A percentile compares a stretch with the other conserved stretches of the same genome.
These are phyloP conservation scores for Fomes fomentarius DNA, from an alignment of 1,284 basidiomycete genomes.

Conservation along the genomic window DNA sequence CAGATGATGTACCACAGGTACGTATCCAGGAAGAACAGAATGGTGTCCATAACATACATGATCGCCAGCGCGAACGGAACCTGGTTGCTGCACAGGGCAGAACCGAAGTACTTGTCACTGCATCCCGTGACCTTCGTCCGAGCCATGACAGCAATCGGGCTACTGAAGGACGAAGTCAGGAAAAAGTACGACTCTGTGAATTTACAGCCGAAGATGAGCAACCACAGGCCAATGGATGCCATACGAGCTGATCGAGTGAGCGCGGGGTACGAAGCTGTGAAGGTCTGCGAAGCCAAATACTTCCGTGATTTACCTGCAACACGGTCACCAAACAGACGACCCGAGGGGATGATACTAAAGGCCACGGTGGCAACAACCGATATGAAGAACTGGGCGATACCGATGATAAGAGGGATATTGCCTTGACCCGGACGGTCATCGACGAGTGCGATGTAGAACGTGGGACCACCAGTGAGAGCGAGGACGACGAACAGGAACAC, in stretches of 20 bases:
- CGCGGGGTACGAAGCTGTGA: constrained; percentile 91
- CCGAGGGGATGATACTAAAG: constrained; percentile 88
- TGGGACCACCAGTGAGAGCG: constrained; percentile 86
- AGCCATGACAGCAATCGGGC: constrained; percentile 91
- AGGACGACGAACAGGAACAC: constrained; percentile 87
- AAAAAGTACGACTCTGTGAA: constrained; percentile 96
- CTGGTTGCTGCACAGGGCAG: constrained; percentile 82
- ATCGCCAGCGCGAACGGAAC: constrained; percentile 89
- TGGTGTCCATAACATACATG: constrained; percentile 97
- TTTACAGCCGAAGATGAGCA: constrained; percentile 91
- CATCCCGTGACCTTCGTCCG: constrained; percentile 89
- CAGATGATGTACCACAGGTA: constrained; percentile 98
- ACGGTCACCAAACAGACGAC: constrained; percentile 93
- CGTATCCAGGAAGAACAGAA: constrained; percentile 96
- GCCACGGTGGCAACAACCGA: constrained; percentile 79
- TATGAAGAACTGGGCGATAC: constrained; percentile 88
- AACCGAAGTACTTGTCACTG: constrained; percentile 81
- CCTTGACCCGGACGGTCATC: constrained; percentile 56
- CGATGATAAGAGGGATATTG: constrained; percentile 81
- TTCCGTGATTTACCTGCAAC: constrained; percentile 93
- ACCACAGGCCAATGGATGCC: constrained; percentile 86
- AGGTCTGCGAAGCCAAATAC: constrained; percentile 96
- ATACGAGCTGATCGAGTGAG: constrained; percentile 69
- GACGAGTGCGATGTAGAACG: constrained; percentile 87
- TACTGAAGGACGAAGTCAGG: constrained; percentile 89